Percentiles rank a stretch among this genome's conserved stretches.
phyloP scores from a whole-genome alignment of 2,329 filamentous ascomycete genomes.

The Sphaceloma murrayae region DNA sequence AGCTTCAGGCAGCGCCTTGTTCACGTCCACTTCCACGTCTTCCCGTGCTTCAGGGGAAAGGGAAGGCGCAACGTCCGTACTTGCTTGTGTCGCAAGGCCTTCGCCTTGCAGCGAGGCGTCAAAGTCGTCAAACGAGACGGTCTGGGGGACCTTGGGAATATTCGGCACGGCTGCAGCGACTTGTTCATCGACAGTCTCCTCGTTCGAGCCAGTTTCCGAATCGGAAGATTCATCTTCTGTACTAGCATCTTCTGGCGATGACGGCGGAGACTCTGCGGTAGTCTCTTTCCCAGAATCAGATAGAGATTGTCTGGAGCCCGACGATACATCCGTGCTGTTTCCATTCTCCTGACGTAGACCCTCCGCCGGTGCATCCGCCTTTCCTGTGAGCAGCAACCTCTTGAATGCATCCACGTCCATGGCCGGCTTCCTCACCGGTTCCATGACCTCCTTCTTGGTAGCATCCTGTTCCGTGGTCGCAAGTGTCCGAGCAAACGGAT shows the following conservation, averaged over 20 bases:
- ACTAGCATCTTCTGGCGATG: slow-evolving; percentile 40
- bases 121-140: slow-evolving; percentile 27
- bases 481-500: slow-evolving; percentile 28
- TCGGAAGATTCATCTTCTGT: slow-evolving; percentile 27
- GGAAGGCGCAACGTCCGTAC: not conserved
- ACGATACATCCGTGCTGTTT: slow-evolving; percentile 47
- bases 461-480: slow-evolving; percentile 24
- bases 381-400: slow-evolving; percentile 62
- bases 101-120: slow-evolving; percentile 24
- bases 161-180: slow-evolving; percentile 3
- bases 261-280: slow-evolving; percentile 43
- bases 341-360: slow-evolving; percentile 22
- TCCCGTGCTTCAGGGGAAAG: not conserved
- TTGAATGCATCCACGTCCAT: slow-evolving; percentile 70
- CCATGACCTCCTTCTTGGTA: not conserved
- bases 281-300: slow-evolving; percentile 40
- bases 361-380: slow-evolving; percentile 31
- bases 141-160: slow-evolving; percentile 29
- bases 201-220: slow-evolving; percentile 24
- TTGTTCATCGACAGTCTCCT: slow-evolving; percentile 38
- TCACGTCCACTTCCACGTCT: not conserved
- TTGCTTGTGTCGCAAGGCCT: no score
- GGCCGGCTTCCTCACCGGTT: slow-evolving; percentile 25
- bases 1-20: slow-evolving; percentile 2
- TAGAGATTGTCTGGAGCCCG: slow-evolving; percentile 46